Evolutionary conservation across 2,329 filamentous ascomycete species (phyloP), one percentile per base, ranked within the genome.

Genomic region (Hypoxylon sp.): DNA sequence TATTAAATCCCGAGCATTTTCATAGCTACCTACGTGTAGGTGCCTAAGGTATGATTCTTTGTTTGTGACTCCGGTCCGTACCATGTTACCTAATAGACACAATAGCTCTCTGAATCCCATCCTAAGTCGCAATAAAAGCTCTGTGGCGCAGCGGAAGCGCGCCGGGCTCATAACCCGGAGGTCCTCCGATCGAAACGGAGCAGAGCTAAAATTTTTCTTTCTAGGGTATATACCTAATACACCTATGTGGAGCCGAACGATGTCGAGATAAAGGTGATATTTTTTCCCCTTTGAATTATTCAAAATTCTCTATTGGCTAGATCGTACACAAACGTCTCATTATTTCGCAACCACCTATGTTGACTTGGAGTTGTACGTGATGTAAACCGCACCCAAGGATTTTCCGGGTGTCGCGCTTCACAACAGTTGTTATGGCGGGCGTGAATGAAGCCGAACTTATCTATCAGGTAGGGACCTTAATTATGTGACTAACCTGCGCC

Each of bases 101-200:
- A 29, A 53, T 53, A 41, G 11, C 34, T 11, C 3, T 8, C 2
- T 9, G 8, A 2, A n/a, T 39, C 2, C 16, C 12, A 39, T 34
- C 48, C 2, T 7, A 46, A 2, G 30, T 16, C 19, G 5, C 8
- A 3, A 12, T 32, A 5, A 54, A 52, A 63, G 61, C 61, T 63
- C 48, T 58, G 48, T 58, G 61, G 61, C 53, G 60, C 60, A 63
- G 53, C 39, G 61, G 53, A 58, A 63, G 61, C 48, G 55, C 61
- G 55, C 41, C 54, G 54, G 55, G 48, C 55, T 63, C 48, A 59
- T 59, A 59, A 59, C 54, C 48, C 54, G 54, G 61, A 59, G 60
- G 60, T 52, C 60, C 60, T 63, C 53, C 47, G 53, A 63, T 63
- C 60, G 52, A 63, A 63, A 63, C 52, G 53, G 53, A 63, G 60